phyloP scores from a whole-genome alignment of 768 basidiomycete species.

The Dacryopinax primogenitus region DNA sequence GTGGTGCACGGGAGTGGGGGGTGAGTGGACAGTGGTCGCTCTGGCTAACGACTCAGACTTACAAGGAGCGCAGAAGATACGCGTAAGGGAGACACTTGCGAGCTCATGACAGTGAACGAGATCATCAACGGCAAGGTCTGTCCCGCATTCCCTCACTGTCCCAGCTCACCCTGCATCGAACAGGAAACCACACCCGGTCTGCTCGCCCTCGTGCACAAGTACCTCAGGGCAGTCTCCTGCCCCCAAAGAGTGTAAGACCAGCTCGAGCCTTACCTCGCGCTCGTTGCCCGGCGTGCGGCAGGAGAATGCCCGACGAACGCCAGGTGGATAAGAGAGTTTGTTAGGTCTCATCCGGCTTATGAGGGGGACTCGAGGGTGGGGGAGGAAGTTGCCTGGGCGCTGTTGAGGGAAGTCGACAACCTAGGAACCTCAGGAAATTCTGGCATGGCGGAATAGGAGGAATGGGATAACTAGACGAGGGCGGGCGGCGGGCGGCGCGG shows the following conservation, averaged over 20 bases:
- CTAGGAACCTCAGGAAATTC: no score
- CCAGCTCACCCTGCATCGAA: not conserved
- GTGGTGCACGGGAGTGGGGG: conserved; percentile 79
- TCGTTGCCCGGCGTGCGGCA: conserved; percentile 23
- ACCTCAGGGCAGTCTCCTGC: conserved; percentile 53
- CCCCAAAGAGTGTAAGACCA: conserved; percentile 50
- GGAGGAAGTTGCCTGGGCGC: conserved; percentile 85
- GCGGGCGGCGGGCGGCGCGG: no score
- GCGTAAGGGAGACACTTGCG: conserved; percentile 57
- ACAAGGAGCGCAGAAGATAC: conserved; percentile 13
- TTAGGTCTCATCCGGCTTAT: conserved; percentile 81
- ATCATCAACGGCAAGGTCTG: conserved; percentile 75
- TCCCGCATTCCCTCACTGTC: not conserved
- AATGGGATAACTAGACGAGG: no score
- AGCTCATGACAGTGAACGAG: conserved; percentile 82
- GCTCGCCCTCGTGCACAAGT: conserved; percentile 64
- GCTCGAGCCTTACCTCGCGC: conserved; percentile 38
- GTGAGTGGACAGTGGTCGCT: no score
- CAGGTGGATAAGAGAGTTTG: conserved; percentile 86
- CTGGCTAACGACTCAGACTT: no score
- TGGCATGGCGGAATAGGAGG: no score
- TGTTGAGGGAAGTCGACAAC: conserved; percentile 76
- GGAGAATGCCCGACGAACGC: conserved; percentile 76
- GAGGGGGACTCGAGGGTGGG: conserved; percentile 88
- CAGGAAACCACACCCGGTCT: conserved; percentile 59